phyloP scores from a whole-genome alignment of 225 moss, liverwort and hornwort genomes.

The Pleurozium schreberi region DNA sequence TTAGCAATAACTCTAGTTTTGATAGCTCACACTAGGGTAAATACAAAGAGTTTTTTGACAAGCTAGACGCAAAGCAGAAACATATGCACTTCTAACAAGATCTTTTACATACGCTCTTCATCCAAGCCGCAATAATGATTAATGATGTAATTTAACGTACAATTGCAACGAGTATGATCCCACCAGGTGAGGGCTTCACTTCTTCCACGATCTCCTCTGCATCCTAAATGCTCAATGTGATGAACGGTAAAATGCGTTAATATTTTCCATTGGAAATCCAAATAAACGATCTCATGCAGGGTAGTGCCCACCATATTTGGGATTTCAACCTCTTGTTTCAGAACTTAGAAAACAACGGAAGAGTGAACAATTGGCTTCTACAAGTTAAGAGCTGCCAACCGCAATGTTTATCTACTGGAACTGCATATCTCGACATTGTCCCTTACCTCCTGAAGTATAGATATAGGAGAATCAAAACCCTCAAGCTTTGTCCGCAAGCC shows the following conservation, averaged over 20 bases:
- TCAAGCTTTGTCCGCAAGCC: conserved; percentile 66
- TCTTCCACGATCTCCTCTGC: conserved; percentile 74
- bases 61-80: background rate
- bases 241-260: background rate
- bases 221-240: conserved; percentile 38
- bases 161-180: conserved; percentile 28
- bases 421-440: background rate
- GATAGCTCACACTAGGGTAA: background rate
- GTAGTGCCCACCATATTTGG: background rate
- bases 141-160: conserved; percentile 21
- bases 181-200: conserved; percentile 52
- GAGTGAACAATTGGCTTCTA: background rate
- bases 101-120: background rate
- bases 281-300: background rate
- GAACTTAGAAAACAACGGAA: background rate
- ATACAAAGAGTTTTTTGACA: background rate
- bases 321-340: background rate
- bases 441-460: conserved; percentile 74
- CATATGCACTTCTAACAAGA: background rate
- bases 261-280: background rate
- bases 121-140: background rate
- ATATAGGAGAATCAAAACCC: conserved; percentile 32
- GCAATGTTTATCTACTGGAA: background rate
- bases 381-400: background rate
- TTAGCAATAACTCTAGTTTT: background rate